Evolutionary conservation across 768 basidiomycete species (phyloP).

Genomic region (Leccinum boreale): DNA sequence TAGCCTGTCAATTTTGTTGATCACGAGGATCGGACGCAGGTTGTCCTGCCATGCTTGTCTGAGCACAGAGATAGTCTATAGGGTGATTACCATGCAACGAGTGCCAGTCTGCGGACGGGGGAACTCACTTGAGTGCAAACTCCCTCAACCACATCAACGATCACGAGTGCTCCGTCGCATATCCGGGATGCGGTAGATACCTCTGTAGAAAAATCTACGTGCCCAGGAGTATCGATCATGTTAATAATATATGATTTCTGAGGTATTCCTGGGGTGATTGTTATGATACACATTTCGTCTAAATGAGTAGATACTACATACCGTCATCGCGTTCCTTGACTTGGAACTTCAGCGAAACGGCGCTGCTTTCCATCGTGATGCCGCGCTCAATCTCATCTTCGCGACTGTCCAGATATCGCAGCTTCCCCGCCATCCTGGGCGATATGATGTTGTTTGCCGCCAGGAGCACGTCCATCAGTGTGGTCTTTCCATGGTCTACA

Average conservation of each 20-base stretch:
- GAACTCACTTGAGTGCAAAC: slow-evolving; percentile 89
- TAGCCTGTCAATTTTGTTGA: slow-evolving; percentile 95
- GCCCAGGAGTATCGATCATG: slow-evolving; percentile 98
- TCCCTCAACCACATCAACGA: slow-evolving; percentile 97
- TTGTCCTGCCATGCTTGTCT: slow-evolving; percentile 92
- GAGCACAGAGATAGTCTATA: slow-evolving; percentile 89
- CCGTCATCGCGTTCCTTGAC: slow-evolving; percentile 68
- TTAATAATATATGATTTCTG: slow-evolving; percentile 81
- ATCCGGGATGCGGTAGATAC: slow-evolving; percentile 92
- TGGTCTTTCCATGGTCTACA: slow-evolving; percentile 96
- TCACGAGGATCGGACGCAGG: slow-evolving; percentile 86
- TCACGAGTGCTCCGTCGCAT: slow-evolving; percentile 92
- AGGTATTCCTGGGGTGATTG: slow-evolving; percentile 46
- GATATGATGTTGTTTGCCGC: slow-evolving; percentile 99
- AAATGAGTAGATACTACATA: slow-evolving; percentile 33
- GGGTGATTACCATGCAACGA: neutral
- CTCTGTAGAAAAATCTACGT: slow-evolving; percentile 97
- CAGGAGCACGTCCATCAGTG: slow-evolving; percentile 90
- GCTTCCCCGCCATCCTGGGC: slow-evolving; percentile 88
- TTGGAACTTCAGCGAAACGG: slow-evolving; percentile 86
- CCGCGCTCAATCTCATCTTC: slow-evolving; percentile 98
- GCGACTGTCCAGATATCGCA: slow-evolving; percentile 91
- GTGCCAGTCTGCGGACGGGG: neutral
- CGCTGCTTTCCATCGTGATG: slow-evolving; percentile 98
- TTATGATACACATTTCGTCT: slow-evolving; percentile 23